Percentiles rank a stretch among this genome's conserved stretches.
Conservation (phyloP, 371 early-diverging fungal genomes). For the Coemansia sp. region DNA sequence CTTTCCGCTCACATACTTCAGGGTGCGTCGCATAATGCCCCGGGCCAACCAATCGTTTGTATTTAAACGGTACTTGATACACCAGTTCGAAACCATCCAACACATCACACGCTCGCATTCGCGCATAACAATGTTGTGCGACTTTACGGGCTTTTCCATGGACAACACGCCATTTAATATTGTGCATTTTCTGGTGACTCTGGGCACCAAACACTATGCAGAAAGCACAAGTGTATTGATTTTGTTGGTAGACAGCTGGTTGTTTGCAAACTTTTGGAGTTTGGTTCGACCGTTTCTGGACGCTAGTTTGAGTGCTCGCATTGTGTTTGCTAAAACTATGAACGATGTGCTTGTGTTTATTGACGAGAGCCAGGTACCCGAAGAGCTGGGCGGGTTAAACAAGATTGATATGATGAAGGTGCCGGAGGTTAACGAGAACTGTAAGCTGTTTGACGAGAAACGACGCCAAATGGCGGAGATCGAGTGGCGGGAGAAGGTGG, state of each 20-base stretch:
- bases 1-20: constrained; percentile 26
- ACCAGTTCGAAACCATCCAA: constrained; percentile 28
- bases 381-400: constrained; percentile 28
- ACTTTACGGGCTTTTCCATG: constrained; percentile 45
- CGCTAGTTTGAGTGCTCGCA: constrained; percentile 40
- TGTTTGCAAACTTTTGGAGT: constrained; percentile 42
- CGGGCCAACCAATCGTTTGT: constrained; percentile 28
- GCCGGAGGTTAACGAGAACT: constrained; percentile 30
- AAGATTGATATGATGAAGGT: constrained; percentile 10
- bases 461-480: constrained; percentile 24
- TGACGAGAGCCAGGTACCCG: constrained; percentile 37
- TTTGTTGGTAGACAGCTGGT: constrained; percentile 45
- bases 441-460: constrained; percentile 23
- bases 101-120: constrained; percentile 17
- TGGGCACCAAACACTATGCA: constrained; percentile 34
- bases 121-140: constrained; percentile 38
- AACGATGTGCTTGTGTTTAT: constrained; percentile 29
- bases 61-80: constrained; percentile 36
- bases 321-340: constrained; percentile 34
- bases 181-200: constrained; percentile 28
- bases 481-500: constrained; percentile 22
- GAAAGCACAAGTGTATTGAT: constrained; percentile 36
- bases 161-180: constrained; percentile 43
- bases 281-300: constrained; percentile 42
- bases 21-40: constrained; percentile 38